Evolutionary conservation across 2,329 filamentous ascomycete species (phyloP), one percentile per base, ranked within the genome.

Genomic region (Cladosporium sp.): DNA sequence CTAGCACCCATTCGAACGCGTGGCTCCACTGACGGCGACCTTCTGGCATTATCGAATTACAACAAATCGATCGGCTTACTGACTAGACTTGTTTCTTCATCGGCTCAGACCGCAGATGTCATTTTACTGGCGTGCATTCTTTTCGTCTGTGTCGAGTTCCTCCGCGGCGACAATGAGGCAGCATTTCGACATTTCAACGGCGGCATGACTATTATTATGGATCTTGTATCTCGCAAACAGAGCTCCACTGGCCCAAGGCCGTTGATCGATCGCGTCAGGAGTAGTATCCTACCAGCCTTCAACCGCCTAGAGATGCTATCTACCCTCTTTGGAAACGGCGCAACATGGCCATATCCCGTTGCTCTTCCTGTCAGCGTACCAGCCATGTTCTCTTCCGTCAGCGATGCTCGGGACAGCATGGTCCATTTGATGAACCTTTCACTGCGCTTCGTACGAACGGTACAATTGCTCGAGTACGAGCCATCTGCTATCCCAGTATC

Each of bases 61-160:
- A 66, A 66, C 46, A 62, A 59, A 11, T 60, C 65, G 7, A 64
- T 66, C 55, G 35, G 23, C 10, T 23, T 40, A 3, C 40, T 66
- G 5, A 37, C 56, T 2, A 58, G 53, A 3, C 53, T 40, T 2
- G 46, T 63, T 23, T 46, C 50, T 40, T 40, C 37, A 5, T 33
- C 52, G 2, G 18, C 44, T 5, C 37, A 35, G 7, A 46, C 44
- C 5, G n/a, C 46, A 11, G 57, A 64, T 31, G 21, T 55, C 3
- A 18, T 61, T 5, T 12, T 66, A 26, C 44, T 66, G n/a, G 61
- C 60, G 7, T 58, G 60, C 49, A 35, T 66, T 18, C 57, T 66
- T 11, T 66, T 66, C 29, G 44, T 66, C 16, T 66, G 65, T 12
- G 35, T 66, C 11, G 65, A 66, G 29, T 28, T 66, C 31, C 56